Evolutionary conservation across 2,329 filamentous ascomycete species (phyloP).

Genomic region (Penicillium sp.): DNA sequence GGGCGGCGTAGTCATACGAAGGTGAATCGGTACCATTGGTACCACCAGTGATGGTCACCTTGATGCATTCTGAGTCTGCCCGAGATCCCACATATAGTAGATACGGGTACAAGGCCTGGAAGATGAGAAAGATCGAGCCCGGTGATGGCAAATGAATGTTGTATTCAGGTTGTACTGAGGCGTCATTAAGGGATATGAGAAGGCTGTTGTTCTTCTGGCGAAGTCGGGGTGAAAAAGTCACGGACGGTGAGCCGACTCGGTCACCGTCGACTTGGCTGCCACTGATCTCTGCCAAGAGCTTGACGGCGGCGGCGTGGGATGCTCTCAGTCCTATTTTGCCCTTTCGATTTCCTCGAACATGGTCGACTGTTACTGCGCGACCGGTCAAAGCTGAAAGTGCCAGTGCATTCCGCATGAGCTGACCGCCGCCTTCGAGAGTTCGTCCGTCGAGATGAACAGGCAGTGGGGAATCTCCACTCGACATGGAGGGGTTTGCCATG

Average conservation of each 20-base stretch:
- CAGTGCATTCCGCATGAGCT: constrained; percentile 55
- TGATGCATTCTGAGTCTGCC: constrained; percentile 20
- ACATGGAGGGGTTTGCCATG: not conserved
- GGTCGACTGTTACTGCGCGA: constrained; percentile 47
- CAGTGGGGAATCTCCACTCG: constrained; percentile 3
- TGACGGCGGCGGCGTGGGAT: constrained; percentile 53
- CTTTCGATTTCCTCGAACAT: constrained; percentile 50
- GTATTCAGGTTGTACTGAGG: constrained; percentile 30
- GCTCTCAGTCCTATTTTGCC: constrained; percentile 53
- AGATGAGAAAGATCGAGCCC: constrained; percentile 52
- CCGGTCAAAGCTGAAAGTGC: constrained; percentile 51
- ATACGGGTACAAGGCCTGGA: constrained; percentile 57
- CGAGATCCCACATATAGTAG: constrained; percentile 44
- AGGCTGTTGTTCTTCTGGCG: constrained; percentile 1
- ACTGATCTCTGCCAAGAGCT: constrained; percentile 49
- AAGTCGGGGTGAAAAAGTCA: constrained; percentile 16
- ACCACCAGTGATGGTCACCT: constrained; percentile 50
- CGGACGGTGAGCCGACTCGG: constrained; percentile 32
- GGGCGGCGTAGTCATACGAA: constrained; percentile 52
- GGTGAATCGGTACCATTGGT: constrained; percentile 55
- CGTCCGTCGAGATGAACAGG: constrained; percentile 48
- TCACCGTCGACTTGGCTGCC: constrained; percentile 39
- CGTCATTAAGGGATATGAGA: constrained; percentile 7
- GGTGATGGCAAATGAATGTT: constrained; percentile 45
- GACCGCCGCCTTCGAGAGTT: constrained; percentile 58